phyloP scores from a whole-genome alignment of 2,329 filamentous ascomycete genomes.

The Trichoderma oligosporum region DNA sequence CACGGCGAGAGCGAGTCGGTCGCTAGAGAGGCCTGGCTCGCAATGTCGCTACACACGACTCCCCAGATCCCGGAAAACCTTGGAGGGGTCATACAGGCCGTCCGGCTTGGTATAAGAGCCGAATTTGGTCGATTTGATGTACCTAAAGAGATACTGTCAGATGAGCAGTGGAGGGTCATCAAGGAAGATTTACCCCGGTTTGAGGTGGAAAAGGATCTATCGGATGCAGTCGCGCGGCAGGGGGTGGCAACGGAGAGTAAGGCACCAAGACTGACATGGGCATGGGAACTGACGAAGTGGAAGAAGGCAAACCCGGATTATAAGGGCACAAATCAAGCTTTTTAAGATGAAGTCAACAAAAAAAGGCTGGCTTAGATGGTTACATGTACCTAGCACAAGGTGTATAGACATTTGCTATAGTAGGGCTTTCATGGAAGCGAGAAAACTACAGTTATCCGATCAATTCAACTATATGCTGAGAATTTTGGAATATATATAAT shows the following conservation, averaged over 20 bases:
- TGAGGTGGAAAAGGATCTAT: conserved; percentile 10
- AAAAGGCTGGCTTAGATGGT: background rate
- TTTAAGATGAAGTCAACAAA: background rate
- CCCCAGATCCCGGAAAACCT: conserved; percentile 10
- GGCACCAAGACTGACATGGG: conserved; percentile 7
- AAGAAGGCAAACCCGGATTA: conserved; percentile 12
- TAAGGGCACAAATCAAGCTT: conserved; percentile 3
- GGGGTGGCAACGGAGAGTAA: background rate
- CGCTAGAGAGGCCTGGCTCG: conserved; percentile 10
- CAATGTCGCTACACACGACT: conserved; percentile 13
- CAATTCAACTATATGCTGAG: too few species aligned
- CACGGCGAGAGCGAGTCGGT: conserved; percentile 5
- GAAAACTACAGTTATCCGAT: too few species aligned
- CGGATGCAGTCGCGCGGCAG: conserved; percentile 6
- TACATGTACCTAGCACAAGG: background rate
- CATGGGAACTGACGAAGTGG: conserved; percentile 1
- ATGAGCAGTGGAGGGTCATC: conserved; percentile 1
- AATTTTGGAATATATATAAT: too few species aligned
- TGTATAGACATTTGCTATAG: background rate
- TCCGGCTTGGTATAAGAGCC: conserved; percentile 5
- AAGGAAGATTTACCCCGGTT: conserved; percentile 13
- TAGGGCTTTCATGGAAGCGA: too few species aligned
- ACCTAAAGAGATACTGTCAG: background rate
- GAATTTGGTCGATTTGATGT: conserved; percentile 1
- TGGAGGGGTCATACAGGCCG: conserved; percentile 5